Base-by-base conservation (phyloP, 2,329 filamentous ascomycete genomes). In the Chrysoporthe cubensis region DNA sequence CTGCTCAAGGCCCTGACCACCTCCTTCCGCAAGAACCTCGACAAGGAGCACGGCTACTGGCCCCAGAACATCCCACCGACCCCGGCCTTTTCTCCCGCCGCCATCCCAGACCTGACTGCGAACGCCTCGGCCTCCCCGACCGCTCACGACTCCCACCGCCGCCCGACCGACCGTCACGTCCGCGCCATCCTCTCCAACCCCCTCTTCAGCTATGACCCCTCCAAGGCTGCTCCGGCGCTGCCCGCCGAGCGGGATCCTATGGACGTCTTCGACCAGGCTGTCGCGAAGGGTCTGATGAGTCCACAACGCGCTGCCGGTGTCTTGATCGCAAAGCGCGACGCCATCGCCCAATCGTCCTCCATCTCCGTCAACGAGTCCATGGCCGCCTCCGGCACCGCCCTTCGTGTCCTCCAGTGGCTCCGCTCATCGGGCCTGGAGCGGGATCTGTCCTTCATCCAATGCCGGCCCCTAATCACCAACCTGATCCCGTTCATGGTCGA, bases 11-110 rank as follows among this genome's bases (percentile, higher is more conserved):
- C 82, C 44, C 80, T 89, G 63, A 88, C 87, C 62, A 76, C 80
- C 6, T 88, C 86, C 2, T 89, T 89, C 74, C 82, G 86, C 63
- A 81, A 81, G 65, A 83, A 87, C 42, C 83, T 89, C n/a, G 85
- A 88, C 72, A 80, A 78, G 56, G 86, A 88, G 73, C 84, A 88
- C 72, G 85, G 85, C 69, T 82, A 78, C 73, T 73, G 79, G 42
- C 71, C 76, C 18, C 75, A 77, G 16, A 74, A 80, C 9, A 70
- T 71, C 48, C 50, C 71, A 58, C 44, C 68, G 67, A 11, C 69
- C 32, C 26, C 60, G 11, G 1, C 34, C 4, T 50, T 8, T 46
- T 37, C 62, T n/a, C 64, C 62, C 40, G 46, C 68, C 26, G 40
- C 71, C 32, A 64, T 69, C 9, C 32, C 73, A 32, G 58, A 63